Conservation (phyloP, 2,329 filamentous ascomycete species). For the Calonectria crousiana region DNA sequence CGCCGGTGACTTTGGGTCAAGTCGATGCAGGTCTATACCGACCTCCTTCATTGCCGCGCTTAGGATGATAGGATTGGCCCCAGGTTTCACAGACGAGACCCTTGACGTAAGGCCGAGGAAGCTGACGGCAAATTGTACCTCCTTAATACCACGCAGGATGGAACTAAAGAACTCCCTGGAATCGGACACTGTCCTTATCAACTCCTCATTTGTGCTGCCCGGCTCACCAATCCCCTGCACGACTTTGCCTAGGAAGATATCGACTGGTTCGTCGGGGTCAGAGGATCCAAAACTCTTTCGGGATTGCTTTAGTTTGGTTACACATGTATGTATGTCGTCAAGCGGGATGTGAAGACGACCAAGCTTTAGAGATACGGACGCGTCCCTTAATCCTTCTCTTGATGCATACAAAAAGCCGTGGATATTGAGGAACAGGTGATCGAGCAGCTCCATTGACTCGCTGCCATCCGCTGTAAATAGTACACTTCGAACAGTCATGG, state of each 20-base stretch:
- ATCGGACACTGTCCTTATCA: slow-evolving; percentile 88
- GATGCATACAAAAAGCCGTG: slow-evolving; percentile 91
- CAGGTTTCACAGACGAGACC: slow-evolving; percentile 75
- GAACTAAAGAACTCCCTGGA: slow-evolving; percentile 94
- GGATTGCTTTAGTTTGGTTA: slow-evolving; percentile 65
- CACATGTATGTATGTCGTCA: slow-evolving; percentile 81
- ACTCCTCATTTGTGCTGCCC: slow-evolving; percentile 73
- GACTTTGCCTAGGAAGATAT: slow-evolving; percentile 78
- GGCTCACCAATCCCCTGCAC: slow-evolving; percentile 79
- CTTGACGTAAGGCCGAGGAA: slow-evolving; percentile 89
- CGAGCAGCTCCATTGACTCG: slow-evolving; percentile 88
- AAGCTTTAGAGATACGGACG: slow-evolving; percentile 89
- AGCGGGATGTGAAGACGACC: slow-evolving; percentile 91
- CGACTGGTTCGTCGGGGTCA: slow-evolving; percentile 59
- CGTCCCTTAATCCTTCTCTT: slow-evolving; percentile 88
- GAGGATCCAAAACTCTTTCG: slow-evolving; percentile 51
- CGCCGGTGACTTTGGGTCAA: slow-evolving; percentile 92
- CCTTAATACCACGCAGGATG: slow-evolving; percentile 90
- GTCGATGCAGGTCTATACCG: slow-evolving; percentile 89
- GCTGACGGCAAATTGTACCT: slow-evolving; percentile 95
- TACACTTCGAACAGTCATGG: slow-evolving; percentile 85
- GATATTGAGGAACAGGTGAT: slow-evolving; percentile 88
- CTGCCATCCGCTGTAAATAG: slow-evolving; percentile 88
- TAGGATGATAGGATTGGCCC: slow-evolving; percentile 79
- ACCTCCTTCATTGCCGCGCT: slow-evolving; percentile 97